Conservation (phyloP, 208 protist genomes). For the Trichomonas gallinae region DNA sequence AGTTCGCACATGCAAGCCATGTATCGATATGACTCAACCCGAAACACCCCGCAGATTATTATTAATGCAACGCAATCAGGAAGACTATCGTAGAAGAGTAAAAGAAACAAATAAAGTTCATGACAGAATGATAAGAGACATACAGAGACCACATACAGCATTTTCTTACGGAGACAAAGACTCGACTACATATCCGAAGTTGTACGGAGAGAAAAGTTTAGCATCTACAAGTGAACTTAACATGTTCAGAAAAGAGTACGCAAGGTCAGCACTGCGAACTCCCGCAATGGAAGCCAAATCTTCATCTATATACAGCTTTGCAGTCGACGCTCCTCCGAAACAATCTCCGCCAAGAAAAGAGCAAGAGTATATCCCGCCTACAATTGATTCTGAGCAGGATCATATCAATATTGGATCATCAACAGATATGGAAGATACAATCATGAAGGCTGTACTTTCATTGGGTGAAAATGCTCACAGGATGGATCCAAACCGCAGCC, state of each 20-base stretch:
- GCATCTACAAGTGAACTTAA: background rate
- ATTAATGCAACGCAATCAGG: background rate
- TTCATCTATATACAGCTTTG: background rate
- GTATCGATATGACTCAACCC: background rate
- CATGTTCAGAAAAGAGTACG: background rate
- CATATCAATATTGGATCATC: background rate
- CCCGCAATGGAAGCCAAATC: background rate
- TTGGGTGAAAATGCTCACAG: background rate
- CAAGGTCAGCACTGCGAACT: background rate
- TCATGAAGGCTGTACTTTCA: background rate
- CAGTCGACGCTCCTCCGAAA: background rate
- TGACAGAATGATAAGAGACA: background rate
- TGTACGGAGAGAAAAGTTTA: background rate
- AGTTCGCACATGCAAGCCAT: background rate
- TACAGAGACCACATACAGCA: background rate
- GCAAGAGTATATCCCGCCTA: background rate
- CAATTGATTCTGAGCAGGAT: background rate
- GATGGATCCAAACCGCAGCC: background rate
- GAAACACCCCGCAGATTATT: background rate
- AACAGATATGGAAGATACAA: background rate
- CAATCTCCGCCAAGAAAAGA: background rate
- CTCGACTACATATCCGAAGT: background rate
- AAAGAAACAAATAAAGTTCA: background rate
- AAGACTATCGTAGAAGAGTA: background rate
- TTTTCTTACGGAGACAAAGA: background rate